These are phyloP conservation scores for Ogataea allantospora DNA, from an alignment of 805 yeast genomes.

Conservation along the genomic window DNA sequence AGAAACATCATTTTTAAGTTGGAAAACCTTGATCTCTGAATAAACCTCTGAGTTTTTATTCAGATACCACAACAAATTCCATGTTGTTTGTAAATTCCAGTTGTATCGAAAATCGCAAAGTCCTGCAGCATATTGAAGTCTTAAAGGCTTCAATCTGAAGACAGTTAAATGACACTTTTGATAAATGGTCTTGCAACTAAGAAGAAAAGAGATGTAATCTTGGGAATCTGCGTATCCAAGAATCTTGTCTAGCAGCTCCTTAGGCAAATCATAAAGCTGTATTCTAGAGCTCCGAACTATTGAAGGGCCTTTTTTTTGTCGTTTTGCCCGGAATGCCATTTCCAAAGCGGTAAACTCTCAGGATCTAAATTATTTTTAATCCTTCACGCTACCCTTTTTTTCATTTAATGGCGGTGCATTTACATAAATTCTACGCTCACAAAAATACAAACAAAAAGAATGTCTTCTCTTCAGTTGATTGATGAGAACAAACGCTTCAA, in stretches of 20 bases:
- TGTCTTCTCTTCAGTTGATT: slow-evolving; percentile 55
- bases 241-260: slow-evolving; percentile 26
- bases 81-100: slow-evolving; percentile 12
- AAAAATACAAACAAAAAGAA: slow-evolving; percentile 1
- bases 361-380: slow-evolving; percentile 3
- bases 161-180: slow-evolving; percentile 20
- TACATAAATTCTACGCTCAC: not conserved
- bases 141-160: slow-evolving; percentile 19
- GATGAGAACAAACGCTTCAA: slow-evolving; percentile 60
- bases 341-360: slow-evolving; percentile 6
- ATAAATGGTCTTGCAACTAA: slow-evolving; percentile 20
- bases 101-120: slow-evolving; percentile 5
- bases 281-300: not conserved
- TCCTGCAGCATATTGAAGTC: slow-evolving; percentile 17
- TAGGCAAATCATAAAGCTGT: slow-evolving; percentile 20
- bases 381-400: slow-evolving; percentile 11
- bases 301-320: not conserved
- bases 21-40: slow-evolving; percentile 17
- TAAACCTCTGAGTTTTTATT: slow-evolving; percentile 14
- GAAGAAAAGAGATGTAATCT: slow-evolving; percentile 20
- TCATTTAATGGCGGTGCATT: slow-evolving; percentile 4
- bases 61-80: slow-evolving; percentile 12
- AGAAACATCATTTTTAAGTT: slow-evolving; percentile 14
- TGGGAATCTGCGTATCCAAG: slow-evolving; percentile 10
- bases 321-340: slow-evolving; percentile 3